Evolutionary conservation across 257 asterid species (phyloP), one percentile per base, ranked within the genome.

Genomic region (Solanum tacnaense): DNA sequence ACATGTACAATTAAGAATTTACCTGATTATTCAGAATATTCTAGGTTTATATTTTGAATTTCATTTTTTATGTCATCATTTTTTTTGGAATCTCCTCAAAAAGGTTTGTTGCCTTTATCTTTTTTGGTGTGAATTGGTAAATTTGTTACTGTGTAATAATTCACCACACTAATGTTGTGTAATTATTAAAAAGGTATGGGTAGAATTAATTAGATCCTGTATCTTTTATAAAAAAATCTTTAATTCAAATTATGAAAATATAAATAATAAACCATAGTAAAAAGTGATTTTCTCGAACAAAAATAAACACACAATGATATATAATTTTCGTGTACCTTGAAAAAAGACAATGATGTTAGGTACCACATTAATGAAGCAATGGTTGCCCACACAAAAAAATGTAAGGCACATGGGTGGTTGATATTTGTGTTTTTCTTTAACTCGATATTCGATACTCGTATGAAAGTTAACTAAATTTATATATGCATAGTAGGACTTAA

Each of bases 401-500:
- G 16, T 0, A 73, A 18, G 16, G 81, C 81, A 72, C 81, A 34
- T 72, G 46, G 27, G 9, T 34, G 27, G 16, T 34, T 73, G 29
- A 68, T 7, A 18, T 16, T 20, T 3, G 5, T 56, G 4, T 56
- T 56, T 56, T 68, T 52, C 23, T 27, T 65, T 6, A 25, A 13
- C 1, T 67, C 20, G 0, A 4, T 60, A 23, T 60, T 60, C 9
- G 13, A 9, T 60, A 21, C 1, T 60, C 5, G 6, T 60, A 60
- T 21, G 11, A 0, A 8, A 60, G 12, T 4, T 9, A 23, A 60
- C 5, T 7, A 9, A 21, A 60, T 60, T 21, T 60, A 21, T 8
- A 21, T 7, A n/a, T 9, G 1, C 2, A 9, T 7, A 0, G 2
- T 23, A 0, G 2, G 27, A n/a, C 29, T 60, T 0, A 60, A 8